A percentile compares a stretch with the other conserved stretches of the same genome.
These are phyloP conservation scores for Penicillium freii DNA, from an alignment of 2,329 filamentous ascomycete species.

Conservation along the genomic window DNA sequence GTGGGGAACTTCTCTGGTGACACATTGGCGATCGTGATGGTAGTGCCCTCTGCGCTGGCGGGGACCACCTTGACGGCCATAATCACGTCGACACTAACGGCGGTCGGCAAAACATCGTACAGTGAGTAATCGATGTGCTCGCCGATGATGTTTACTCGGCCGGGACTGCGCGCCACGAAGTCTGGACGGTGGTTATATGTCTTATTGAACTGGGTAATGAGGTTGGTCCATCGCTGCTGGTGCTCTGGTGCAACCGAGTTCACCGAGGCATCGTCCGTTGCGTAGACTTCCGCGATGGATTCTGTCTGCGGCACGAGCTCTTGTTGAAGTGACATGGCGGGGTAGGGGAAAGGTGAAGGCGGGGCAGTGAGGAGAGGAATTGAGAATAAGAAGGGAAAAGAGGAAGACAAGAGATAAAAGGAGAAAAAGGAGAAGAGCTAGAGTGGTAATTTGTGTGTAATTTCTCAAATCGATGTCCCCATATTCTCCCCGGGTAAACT, in stretches of 20 bases:
- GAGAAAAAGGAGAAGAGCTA: background rate
- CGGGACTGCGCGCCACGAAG: conserved; percentile 86
- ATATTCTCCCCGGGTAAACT: conserved; percentile 19
- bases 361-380: background rate
- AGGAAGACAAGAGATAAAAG: background rate
- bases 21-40: conserved; percentile 78
- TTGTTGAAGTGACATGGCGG: conserved; percentile 41
- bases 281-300: conserved; percentile 80
- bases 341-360: conserved; percentile 12
- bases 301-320: conserved; percentile 69
- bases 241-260: conserved; percentile 66
- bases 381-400: background rate
- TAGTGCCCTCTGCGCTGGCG: conserved; percentile 49
- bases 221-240: conserved; percentile 69
- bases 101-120: conserved; percentile 94
- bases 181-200: conserved; percentile 68
- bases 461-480: background rate
- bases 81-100: conserved; percentile 85
- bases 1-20: conserved; percentile 71
- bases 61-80: conserved; percentile 67
- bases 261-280: conserved; percentile 72
- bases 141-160: conserved; percentile 96
- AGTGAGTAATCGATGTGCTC: conserved; percentile 99
- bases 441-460: background rate
- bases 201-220: conserved; percentile 69